Evolutionary conservation across 495 filamentous ascomycete genomes (phyloP).

Genomic region (Copromyces sp.): DNA sequence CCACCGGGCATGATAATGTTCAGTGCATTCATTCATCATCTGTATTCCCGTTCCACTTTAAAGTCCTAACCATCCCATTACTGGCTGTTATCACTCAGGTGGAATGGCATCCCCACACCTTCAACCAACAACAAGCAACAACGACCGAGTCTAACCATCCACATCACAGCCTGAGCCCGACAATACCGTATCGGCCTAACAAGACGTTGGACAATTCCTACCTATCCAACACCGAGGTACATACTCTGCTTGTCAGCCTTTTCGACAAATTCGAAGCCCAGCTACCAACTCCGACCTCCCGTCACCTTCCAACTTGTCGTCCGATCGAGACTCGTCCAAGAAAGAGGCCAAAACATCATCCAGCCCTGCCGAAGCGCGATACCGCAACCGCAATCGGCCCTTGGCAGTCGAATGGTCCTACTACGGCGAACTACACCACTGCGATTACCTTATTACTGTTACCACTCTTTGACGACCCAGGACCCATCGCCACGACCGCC

Average conservation of each 20-base stretch:
- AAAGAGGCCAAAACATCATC: background rate
- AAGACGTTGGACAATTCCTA: background rate
- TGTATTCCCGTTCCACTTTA: background rate
- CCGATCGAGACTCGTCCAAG: background rate
- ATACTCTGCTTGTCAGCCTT: background rate
- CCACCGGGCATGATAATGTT: background rate
- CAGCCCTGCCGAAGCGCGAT: background rate
- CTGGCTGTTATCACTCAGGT: background rate
- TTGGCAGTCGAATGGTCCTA: background rate
- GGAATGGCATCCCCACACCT: background rate
- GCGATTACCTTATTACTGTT: background rate
- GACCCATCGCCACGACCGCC: background rate
- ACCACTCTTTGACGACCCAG: background rate
- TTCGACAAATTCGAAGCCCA: background rate
- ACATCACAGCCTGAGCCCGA: background rate
- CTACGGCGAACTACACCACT: background rate
- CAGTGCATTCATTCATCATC: background rate
- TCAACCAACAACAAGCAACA: background rate
- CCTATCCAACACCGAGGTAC: background rate
- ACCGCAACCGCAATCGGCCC: background rate
- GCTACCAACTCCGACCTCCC: background rate
- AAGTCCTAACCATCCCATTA: background rate
- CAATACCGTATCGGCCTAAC: background rate
- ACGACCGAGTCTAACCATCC: background rate
- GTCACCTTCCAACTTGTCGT: background rate